These are phyloP conservation scores for Pythium rishiriense DNA, from an alignment of 352 stramenopile genomes.

Conservation along the genomic window DNA sequence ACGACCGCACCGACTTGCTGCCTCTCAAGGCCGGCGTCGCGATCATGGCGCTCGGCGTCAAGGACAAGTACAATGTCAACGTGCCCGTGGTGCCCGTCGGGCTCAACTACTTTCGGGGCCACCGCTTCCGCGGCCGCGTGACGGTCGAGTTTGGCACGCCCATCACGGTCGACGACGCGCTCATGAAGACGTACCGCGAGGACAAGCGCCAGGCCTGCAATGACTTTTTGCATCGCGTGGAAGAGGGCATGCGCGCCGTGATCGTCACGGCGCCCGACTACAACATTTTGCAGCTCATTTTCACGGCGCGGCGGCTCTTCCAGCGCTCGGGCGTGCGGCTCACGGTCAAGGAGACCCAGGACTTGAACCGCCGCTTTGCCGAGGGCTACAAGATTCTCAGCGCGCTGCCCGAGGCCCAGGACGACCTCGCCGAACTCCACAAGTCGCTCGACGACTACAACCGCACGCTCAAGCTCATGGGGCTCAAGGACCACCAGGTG, in stretches of 20 bases:
- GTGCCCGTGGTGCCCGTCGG: slow-evolving; percentile 97
- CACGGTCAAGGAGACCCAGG: slow-evolving; percentile 89
- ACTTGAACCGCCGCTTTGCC: slow-evolving; percentile 91
- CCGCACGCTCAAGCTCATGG: slow-evolving; percentile 83
- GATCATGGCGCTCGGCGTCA: slow-evolving; percentile 96
- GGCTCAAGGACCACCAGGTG: slow-evolving; percentile 91
- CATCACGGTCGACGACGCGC: slow-evolving; percentile 79
- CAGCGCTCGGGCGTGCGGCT: slow-evolving; percentile 86
- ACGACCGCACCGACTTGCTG: slow-evolving; percentile 97
- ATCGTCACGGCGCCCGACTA: slow-evolving; percentile 98
- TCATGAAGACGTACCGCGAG: slow-evolving; percentile 88
- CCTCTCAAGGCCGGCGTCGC: slow-evolving; percentile 97
- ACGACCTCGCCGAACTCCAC: slow-evolving; percentile 63
- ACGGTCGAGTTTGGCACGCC: slow-evolving; percentile 97
- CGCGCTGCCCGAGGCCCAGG: slow-evolving; percentile 53
- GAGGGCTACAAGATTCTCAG: slow-evolving; percentile 88
- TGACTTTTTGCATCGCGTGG: slow-evolving; percentile 77
- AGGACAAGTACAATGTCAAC: slow-evolving; percentile 96
- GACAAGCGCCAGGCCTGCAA: slow-evolving; percentile 86
- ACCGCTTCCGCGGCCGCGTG: slow-evolving; percentile 95
- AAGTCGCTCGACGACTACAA: slow-evolving; percentile 87
- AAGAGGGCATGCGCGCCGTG: slow-evolving; percentile 89
- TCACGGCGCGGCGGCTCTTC: slow-evolving; percentile 95
- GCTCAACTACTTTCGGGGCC: slow-evolving; percentile 97
- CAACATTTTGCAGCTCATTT: slow-evolving; percentile 94